A percentile compares a stretch with the other conserved stretches of the same genome.
Evolutionary conservation across 305 asterid species (phyloP).

Genomic region (Fraxinus xanthoxyloides): DNA sequence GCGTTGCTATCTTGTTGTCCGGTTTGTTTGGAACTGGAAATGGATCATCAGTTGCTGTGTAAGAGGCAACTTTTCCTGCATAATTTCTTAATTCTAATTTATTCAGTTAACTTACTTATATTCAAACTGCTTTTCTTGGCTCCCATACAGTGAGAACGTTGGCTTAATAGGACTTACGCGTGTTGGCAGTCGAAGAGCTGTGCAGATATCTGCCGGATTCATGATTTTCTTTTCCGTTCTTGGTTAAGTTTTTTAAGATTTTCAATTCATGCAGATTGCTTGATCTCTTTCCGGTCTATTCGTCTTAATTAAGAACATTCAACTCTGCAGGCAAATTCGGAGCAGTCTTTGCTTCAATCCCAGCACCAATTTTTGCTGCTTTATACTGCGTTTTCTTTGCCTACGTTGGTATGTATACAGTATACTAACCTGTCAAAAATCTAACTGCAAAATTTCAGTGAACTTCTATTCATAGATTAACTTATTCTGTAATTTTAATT

Average conservation of each 20-base stretch:
- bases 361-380: conserved; percentile 51
- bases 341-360: conserved; percentile 63
- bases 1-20: conserved; percentile 49
- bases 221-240: conserved; percentile 63
- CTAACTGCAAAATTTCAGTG: neutral
- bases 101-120: neutral
- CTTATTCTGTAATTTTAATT: neutral
- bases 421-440: neutral
- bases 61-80: conserved; percentile 21
- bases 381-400: conserved; percentile 60
- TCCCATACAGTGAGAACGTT: conserved; percentile 49
- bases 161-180: conserved; percentile 58
- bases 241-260: conserved; percentile 25
- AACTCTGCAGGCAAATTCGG: conserved; percentile 51
- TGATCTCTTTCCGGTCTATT: neutral
- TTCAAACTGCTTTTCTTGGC: neutral
- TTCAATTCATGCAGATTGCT: neutral
- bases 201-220: conserved; percentile 64
- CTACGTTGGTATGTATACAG: conserved; percentile 43
- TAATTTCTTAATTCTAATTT: neutral
- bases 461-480: conserved; percentile 5
- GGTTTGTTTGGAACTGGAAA: conserved; percentile 55
- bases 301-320: neutral
- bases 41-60: conserved; percentile 54
- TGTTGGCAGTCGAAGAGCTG: conserved; percentile 67